These are phyloP conservation scores for Toxoplasma gondii DNA, from an alignment of 169 alveolate genomes.

Conservation along the genomic window DNA sequence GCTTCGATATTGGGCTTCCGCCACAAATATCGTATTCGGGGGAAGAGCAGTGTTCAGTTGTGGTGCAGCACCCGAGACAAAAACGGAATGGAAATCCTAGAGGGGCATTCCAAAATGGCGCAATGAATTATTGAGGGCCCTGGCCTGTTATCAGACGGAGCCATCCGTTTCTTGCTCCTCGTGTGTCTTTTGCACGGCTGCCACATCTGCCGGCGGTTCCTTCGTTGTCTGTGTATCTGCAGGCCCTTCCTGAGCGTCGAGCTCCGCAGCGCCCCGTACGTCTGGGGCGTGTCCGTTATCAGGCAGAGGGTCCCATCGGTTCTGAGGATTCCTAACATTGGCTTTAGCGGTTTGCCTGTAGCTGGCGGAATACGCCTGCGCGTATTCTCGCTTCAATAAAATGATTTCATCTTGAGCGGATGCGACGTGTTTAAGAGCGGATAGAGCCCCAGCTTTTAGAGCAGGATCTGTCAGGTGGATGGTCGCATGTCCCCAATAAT, in stretches of 20 bases:
- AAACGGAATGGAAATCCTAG: too few species aligned
- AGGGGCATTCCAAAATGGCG: neutral
- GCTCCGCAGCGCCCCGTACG: neutral
- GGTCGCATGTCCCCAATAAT: neutral
- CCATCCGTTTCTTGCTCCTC: neutral
- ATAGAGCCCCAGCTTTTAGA: neutral
- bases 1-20: too few species aligned
- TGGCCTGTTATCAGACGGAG: neutral
- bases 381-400: too few species aligned
- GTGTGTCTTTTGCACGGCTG: neutral
- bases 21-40: too few species aligned
- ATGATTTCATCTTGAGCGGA: too few species aligned
- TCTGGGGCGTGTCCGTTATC: neutral
- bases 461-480: neutral
- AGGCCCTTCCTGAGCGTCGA: neutral
- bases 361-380: neutral
- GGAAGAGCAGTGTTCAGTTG: too few species aligned
- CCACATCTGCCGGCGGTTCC: neutral
- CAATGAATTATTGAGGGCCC: neutral
- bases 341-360: neutral
- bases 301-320: neutral
- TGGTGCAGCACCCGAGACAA: too few species aligned
- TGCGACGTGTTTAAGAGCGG: neutral
- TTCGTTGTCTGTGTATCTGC: neutral
- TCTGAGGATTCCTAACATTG: too few species aligned